Percentiles rank a stretch among this genome's conserved stretches.
Evolutionary conservation across 2,329 filamentous ascomycete genomes (phyloP).

Genomic region (Bipolaris sorokiniana): DNA sequence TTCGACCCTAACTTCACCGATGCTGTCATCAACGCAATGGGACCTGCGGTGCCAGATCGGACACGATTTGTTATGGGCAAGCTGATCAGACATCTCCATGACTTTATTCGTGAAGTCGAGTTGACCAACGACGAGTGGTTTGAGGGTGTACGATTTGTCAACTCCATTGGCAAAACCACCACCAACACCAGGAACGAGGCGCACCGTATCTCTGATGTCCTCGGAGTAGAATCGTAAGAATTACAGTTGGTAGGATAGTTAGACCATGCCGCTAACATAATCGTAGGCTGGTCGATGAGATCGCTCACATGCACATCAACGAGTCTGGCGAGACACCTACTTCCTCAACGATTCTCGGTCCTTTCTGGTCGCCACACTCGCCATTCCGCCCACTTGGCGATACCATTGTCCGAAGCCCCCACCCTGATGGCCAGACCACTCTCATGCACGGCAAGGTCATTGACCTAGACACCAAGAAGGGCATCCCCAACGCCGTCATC

Average conservation of each 20-base stretch:
- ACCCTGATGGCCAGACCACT: conserved; percentile 63
- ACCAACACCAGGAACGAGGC: conserved; percentile 74
- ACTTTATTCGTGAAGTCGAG: conserved; percentile 79
- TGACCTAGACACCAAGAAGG: conserved; percentile 69
- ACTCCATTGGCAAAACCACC: conserved; percentile 73
- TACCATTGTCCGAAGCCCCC: conserved; percentile 68
- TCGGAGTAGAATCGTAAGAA: conserved; percentile 73
- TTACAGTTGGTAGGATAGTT: background rate
- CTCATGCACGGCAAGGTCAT: conserved; percentile 73
- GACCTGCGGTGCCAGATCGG: conserved; percentile 70
- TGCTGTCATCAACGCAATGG: conserved; percentile 75
- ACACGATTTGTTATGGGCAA: conserved; percentile 67
- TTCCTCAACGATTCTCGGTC: conserved; percentile 77
- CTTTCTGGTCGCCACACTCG: conserved; percentile 78
- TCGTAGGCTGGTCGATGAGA: conserved; percentile 67
- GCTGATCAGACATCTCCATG: conserved; percentile 75
- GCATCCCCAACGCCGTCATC: conserved; percentile 71
- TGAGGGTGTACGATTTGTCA: conserved; percentile 75
- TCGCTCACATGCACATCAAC: conserved; percentile 68
- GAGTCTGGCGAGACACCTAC: conserved; percentile 68
- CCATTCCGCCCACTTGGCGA: conserved; percentile 72
- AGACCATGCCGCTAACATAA: conserved; percentile 1
- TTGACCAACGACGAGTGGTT: conserved; percentile 80
- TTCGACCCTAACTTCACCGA: conserved; percentile 81
- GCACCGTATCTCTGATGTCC: conserved; percentile 73